Base-by-base conservation (phyloP, 768 basidiomycete species). In the Phaeolepiota aurea region DNA sequence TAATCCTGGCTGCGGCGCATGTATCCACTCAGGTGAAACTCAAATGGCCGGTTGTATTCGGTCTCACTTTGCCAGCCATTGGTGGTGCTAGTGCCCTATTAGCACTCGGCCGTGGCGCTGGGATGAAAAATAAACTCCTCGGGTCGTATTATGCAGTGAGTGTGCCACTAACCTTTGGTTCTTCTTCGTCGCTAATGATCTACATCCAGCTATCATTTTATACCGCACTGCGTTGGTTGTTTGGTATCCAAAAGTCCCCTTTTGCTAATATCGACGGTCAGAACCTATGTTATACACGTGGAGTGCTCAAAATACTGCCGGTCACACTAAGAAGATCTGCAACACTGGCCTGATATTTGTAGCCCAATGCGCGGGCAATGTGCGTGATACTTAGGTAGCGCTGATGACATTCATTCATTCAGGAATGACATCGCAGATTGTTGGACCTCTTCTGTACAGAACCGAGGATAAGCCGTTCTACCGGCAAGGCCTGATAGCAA, bases 311-410 rank as follows among this genome's bases (percentile, higher is more conserved):
- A 68, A 66, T 40, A 64, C 65, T 13, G 62, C 62, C 18, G 67
- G 67, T 0, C 64, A 69, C 41, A 68, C 67, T 1, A 69, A 66
- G 53, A 68, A 66, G 44, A 48, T 56, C 1, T 57, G 62, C 38
- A 65, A 63, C 3, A 70, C 69, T 18, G 68, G 66, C 2, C 44
- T 69, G 5, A 58, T 66, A 43, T 71, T 71, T 44, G 58, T 66
- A n/a, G 70, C 64, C 2, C 64, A 68, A 42, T 70, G 68, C 34
- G 65, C 60, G 10, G 70, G 69, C 13, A 71, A 71, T 46, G 64
- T 65, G 40, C 44, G 58, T 37, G n/a, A 18, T 12, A 20, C 1
- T 14, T 12, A 20, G 19, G 5, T 18, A 10, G 2, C 10, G 16
- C 38, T 39, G 14, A 48, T 5, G 12, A 7, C 5, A 30, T 15